Base-by-base conservation (phyloP, 1,139 yeast species). In the Meyerozyma guilliermondii region DNA sequence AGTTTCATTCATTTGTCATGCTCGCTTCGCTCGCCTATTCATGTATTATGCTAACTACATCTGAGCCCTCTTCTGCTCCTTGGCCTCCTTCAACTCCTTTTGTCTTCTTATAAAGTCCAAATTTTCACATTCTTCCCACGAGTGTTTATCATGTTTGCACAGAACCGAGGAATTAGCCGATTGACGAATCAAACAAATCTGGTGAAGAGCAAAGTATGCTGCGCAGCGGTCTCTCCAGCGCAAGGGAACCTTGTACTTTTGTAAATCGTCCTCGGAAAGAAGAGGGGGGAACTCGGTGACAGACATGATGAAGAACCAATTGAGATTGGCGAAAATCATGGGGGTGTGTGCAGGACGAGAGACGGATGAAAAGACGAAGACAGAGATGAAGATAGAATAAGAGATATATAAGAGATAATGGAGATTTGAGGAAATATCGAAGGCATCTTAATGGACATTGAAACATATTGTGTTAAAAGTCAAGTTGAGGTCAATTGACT, bases 151-250 rank as follows among this genome's bases (percentile, higher is more conserved):
- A 52, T 83, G 85, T 49, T 77, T 75, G 66, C 96, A 87, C 57
- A 79, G 81, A 42, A 71, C 72, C 8, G 71, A 62, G 4, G 70
- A 61, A 55, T 71, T 70, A 45, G 76, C 76, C 16, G 69, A 60
- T 53, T 71, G 76, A 62, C 78, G 70, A 39, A 67, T 65, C 43
- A 72, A 69, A 59, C 78, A 72, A 14, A 74, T 68, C 50, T 70
- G 72, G 54, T 67, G 69, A 49, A 72, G 72, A 17, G 95, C 85
- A 57, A 83, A 76, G 57, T 87, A 72, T 27, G 83, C 76, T 5
- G 95, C 94, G 64, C 96, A 87, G 65, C 95, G 80, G 62, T 87
- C 96, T 58, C 96, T 76, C 78, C 85, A 87, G 51, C 80, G 81
- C 51, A 87, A 71, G 27, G 95, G 96, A 47, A 87, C 83, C 63